phyloP scores from a whole-genome alignment of 2,329 filamentous ascomycete species.

The Ilyonectria sp. region DNA sequence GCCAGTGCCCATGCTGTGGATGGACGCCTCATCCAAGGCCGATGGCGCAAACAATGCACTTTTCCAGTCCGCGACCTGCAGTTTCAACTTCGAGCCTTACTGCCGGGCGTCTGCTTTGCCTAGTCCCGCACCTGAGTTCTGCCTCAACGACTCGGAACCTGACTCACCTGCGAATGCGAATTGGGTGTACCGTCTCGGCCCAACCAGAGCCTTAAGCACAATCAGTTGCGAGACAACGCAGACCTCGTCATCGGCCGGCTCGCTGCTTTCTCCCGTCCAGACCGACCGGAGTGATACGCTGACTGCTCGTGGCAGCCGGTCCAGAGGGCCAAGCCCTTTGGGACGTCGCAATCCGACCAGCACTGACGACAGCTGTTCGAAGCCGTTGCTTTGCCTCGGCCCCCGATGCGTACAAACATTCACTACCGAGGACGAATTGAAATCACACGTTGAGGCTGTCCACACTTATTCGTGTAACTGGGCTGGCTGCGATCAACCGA shows the following conservation, averaged over 20 bases:
- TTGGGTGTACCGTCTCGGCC: slow-evolving; percentile 7
- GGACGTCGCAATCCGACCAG: slow-evolving; percentile 28
- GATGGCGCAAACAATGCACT: neutral
- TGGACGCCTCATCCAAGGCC: slow-evolving; percentile 13
- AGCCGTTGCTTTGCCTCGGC: slow-evolving; percentile 45
- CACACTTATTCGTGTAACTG: slow-evolving; percentile 58
- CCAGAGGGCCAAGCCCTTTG: slow-evolving; percentile 47
- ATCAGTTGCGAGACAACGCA: slow-evolving; percentile 44
- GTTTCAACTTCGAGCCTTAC: slow-evolving; percentile 15
- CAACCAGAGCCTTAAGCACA: slow-evolving; percentile 44
- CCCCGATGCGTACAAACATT: slow-evolving; percentile 48
- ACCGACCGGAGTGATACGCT: slow-evolving; percentile 48
- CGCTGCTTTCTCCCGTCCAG: slow-evolving; percentile 50
- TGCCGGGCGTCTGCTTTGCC: slow-evolving; percentile 6
- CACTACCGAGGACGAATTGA: slow-evolving; percentile 42
- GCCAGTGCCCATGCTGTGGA: slow-evolving; percentile 9
- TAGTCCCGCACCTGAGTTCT: slow-evolving; percentile 14
- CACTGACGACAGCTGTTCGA: slow-evolving; percentile 29
- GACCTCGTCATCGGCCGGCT: slow-evolving; percentile 49
- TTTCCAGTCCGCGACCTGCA: slow-evolving; percentile 1
- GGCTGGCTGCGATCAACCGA: slow-evolving; percentile 54
- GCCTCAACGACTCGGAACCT: slow-evolving; percentile 24
- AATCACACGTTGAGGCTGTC: slow-evolving; percentile 44
- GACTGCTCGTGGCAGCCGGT: slow-evolving; percentile 32
- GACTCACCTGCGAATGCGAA: slow-evolving; percentile 24